Percentiles rank a stretch among this genome's conserved stretches.
Evolutionary conservation across 1,139 yeast species (phyloP).

Genomic region (Yamadazyma diospyri): DNA sequence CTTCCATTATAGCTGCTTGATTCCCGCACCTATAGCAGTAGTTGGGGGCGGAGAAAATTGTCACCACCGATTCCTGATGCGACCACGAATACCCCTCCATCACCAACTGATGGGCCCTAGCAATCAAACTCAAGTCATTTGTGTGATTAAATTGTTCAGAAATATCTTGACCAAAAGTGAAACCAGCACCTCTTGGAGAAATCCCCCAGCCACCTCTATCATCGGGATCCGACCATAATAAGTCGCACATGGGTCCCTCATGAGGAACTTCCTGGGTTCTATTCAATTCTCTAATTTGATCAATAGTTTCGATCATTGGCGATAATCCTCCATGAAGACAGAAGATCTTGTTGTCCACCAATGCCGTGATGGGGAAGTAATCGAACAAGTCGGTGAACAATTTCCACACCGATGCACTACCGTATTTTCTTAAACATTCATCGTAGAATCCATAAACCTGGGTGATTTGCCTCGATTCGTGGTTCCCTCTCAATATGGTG

Average conservation of each 20-base stretch:
- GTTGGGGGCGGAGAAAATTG: constrained; percentile 98
- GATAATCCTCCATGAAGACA: constrained; percentile 97
- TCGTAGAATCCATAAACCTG: constrained; percentile 98
- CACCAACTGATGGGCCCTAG: constrained; percentile 96
- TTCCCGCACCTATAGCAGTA: constrained; percentile 97
- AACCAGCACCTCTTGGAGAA: constrained; percentile 98
- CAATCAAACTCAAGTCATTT: constrained; percentile 83
- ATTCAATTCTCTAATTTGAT: constrained; percentile 82
- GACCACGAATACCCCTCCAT: constrained; percentile 92
- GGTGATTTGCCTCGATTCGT: constrained; percentile 94
- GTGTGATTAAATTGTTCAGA: constrained; percentile 72
- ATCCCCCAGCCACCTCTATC: constrained; percentile 96
- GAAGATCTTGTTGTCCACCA: constrained; percentile 84
- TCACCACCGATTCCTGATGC: constrained; percentile 85
- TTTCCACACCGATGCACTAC: constrained; percentile 93
- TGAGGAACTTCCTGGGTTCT: constrained; percentile 96
- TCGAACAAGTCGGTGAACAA: constrained; percentile 76
- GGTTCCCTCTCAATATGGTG: constrained; percentile 93
- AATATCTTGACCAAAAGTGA: constrained; percentile 55
- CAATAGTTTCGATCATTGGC: constrained; percentile 87
- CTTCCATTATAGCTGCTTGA: constrained; percentile 99
- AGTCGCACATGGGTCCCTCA: constrained; percentile 98
- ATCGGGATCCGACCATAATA: constrained; percentile 97
- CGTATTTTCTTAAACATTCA: constrained; percentile 93
- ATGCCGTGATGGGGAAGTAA: constrained; percentile 89